phyloP scores from a whole-genome alignment of 805 yeast genomes.

The Wickerhamiella vanderwaltii region DNA sequence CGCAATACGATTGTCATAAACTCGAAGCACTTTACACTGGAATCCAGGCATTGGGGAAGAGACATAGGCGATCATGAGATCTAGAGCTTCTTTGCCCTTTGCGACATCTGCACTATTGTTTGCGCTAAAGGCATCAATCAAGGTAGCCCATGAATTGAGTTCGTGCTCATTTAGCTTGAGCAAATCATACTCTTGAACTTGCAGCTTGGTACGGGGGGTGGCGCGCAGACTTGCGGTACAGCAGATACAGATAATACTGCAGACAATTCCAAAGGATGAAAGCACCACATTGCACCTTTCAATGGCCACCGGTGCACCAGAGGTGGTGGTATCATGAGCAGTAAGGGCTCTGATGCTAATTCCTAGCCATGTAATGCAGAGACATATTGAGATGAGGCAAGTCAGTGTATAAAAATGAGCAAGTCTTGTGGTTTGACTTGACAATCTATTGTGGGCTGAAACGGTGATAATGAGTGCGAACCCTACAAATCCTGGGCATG shows the following conservation, averaged over 20 bases:
- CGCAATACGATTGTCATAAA: conserved; percentile 21
- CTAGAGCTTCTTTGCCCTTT: conserved; percentile 25
- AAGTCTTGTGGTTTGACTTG: conserved; percentile 15
- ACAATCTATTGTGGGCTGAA: conserved; percentile 20
- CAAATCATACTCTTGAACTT: conserved; percentile 26
- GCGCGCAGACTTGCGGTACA: conserved; percentile 21
- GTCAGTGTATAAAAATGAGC: conserved; percentile 15
- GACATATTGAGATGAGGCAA: conserved; percentile 11
- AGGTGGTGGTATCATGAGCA: conserved; percentile 7
- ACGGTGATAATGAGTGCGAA: conserved; percentile 18
- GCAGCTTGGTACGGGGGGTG: conserved; percentile 22
- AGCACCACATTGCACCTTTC: conserved; percentile 17
- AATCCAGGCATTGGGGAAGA: conserved; percentile 22
- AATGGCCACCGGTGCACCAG: conserved; percentile 17
- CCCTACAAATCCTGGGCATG: conserved; percentile 22
- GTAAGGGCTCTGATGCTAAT: not conserved
- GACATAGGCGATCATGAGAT: conserved; percentile 26
- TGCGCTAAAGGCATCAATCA: conserved; percentile 25
- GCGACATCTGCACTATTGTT: conserved; percentile 24
- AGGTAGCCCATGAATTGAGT: conserved; percentile 25
- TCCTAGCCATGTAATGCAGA: conserved; percentile 10
- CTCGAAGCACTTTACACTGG: conserved; percentile 26
- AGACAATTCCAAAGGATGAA: conserved; percentile 16
- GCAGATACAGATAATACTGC: conserved; percentile 19
- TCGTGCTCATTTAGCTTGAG: conserved; percentile 20